phyloP scores from a whole-genome alignment of 441 rosid genomes.

The Kokia cookei region DNA sequence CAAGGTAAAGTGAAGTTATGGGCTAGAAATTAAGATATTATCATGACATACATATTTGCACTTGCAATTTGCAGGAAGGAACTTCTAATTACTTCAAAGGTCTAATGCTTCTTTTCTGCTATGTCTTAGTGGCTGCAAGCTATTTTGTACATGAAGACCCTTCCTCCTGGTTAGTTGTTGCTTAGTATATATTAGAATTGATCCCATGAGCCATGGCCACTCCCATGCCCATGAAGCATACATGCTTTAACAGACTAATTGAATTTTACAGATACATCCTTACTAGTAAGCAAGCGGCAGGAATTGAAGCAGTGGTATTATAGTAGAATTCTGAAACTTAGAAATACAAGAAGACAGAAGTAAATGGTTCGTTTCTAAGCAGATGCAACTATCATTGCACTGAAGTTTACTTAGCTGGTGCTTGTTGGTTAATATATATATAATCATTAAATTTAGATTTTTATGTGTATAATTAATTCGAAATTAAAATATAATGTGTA shows the following conservation, averaged over 20 bases:
- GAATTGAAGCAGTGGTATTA: neutral
- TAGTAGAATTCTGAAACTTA: neutral
- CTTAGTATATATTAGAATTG: neutral
- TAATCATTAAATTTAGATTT: neutral
- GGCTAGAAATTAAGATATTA: neutral
- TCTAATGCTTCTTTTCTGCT: conserved; percentile 86
- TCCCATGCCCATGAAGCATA: neutral
- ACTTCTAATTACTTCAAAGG: conserved; percentile 94
- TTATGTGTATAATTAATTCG: neutral
- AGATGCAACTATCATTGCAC: neutral
- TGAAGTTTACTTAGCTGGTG: neutral
- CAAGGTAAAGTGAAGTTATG: neutral
- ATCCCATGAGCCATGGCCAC: neutral
- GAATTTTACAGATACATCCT: neutral
- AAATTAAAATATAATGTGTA: neutral
- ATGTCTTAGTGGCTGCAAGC: conserved; percentile 88
- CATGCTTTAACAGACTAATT: neutral
- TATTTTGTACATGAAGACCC: conserved; percentile 92
- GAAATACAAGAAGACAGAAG: neutral
- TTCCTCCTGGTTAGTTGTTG: conserved; percentile 20
- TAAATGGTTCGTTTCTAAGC: neutral
- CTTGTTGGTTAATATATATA: neutral
- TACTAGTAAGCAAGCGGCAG: neutral
- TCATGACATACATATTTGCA: neutral
- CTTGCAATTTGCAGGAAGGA: conserved; percentile 60